phyloP scores from a whole-genome alignment of 192 early-diverging fungal genomes.

The Mortierella antarctica region DNA sequence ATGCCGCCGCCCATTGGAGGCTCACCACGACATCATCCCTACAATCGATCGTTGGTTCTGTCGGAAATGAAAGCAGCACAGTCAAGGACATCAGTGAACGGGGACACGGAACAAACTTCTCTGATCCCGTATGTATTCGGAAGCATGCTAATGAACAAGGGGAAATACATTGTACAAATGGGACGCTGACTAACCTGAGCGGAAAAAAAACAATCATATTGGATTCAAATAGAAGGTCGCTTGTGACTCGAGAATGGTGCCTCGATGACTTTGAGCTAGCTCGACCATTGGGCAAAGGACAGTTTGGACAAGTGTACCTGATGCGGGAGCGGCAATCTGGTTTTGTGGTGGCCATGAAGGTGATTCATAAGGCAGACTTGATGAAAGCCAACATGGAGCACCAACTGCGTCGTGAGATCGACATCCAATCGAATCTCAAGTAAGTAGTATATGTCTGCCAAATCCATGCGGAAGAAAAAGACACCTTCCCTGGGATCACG shows the following conservation, averaged over 20 bases:
- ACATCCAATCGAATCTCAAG: slow-evolving; percentile 93
- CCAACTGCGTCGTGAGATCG: slow-evolving; percentile 94
- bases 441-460: slow-evolving; percentile 28
- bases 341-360: slow-evolving; percentile 93
- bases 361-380: slow-evolving; percentile 88
- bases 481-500: neutral
- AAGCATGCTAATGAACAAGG: neutral
- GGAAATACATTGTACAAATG: neutral
- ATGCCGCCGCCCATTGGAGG: slow-evolving; percentile 39
- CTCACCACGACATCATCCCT: slow-evolving; percentile 34
- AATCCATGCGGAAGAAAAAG: neutral
- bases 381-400: slow-evolving; percentile 80
- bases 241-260: slow-evolving; percentile 58
- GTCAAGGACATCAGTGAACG: slow-evolving; percentile 12
- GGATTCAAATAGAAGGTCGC: slow-evolving; percentile 7
- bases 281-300: slow-evolving; percentile 89
- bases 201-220: neutral
- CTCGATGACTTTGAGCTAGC: slow-evolving; percentile 94
- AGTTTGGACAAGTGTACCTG: slow-evolving; percentile 95
- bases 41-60: slow-evolving; percentile 32
- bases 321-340: slow-evolving; percentile 88
- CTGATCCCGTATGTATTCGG: slow-evolving; percentile 8
- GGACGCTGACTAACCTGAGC: neutral
- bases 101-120: neutral
- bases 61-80: slow-evolving; percentile 4